These are phyloP conservation scores for Fagus sylvatica DNA, from an alignment of 306 rosid genomes.

Conservation along the genomic window DNA sequence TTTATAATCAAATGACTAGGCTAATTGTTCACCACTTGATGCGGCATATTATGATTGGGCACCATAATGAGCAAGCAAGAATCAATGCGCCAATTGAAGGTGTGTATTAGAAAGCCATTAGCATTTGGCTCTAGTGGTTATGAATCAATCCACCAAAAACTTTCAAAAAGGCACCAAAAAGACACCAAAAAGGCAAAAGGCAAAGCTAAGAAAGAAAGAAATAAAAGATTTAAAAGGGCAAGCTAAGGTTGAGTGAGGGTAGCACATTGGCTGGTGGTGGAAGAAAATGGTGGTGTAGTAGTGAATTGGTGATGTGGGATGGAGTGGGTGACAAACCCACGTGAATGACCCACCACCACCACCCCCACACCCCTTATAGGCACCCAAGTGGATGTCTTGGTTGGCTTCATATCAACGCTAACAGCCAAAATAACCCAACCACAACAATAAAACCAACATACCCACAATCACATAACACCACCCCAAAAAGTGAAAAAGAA, in stretches of 20 bases:
- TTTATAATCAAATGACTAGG: neutral
- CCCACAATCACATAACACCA: constrained; percentile 38
- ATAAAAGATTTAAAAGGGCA: constrained; percentile 5
- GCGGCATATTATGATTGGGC: constrained; percentile 36
- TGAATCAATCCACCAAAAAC: constrained; percentile 47
- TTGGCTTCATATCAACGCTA: constrained; percentile 96
- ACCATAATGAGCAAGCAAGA: constrained; percentile 25
- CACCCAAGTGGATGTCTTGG: constrained; percentile 50
- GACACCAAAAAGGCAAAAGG: constrained; percentile 28
- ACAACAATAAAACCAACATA: constrained; percentile 43
- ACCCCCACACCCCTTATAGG: constrained; percentile 22
- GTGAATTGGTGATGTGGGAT: constrained; percentile 28
- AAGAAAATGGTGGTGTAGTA: constrained; percentile 26
- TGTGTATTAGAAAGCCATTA: constrained; percentile 23
- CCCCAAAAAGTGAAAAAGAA: constrained; percentile 21
- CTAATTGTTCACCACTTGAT: neutral
- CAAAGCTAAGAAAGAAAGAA: constrained; percentile 16
- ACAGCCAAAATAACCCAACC: constrained; percentile 62
- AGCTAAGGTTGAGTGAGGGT: constrained; percentile 40
- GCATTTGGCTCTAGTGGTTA: constrained; percentile 43
- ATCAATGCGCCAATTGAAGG: constrained; percentile 8
- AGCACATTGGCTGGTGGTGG: constrained; percentile 57
- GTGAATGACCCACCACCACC: constrained; percentile 69
- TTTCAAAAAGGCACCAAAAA: constrained; percentile 38
- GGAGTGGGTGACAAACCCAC: constrained; percentile 85